Percentiles rank a stretch among this genome's conserved stretches.
Evolutionary conservation across 345 rosid species (phyloP).

Genomic region (Citrus hindsii): DNA sequence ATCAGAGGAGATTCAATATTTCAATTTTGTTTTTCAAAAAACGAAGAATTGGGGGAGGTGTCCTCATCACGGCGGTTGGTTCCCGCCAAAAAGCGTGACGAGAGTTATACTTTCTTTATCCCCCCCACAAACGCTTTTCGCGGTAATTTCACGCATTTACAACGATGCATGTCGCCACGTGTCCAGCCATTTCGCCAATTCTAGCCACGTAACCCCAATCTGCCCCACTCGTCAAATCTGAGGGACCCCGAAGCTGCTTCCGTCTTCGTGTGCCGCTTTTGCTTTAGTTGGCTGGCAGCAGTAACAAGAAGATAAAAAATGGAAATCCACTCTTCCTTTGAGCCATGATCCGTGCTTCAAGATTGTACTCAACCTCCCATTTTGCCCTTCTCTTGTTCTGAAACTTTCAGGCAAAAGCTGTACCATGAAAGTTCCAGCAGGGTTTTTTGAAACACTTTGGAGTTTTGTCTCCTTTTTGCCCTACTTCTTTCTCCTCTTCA

Average conservation of each 20-base stretch:
- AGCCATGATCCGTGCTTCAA: neutral
- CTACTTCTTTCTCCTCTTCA: constrained; percentile 55
- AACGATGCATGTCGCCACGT: constrained; percentile 9
- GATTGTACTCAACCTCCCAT: neutral
- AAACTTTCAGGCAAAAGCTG: neutral
- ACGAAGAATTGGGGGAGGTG: neutral
- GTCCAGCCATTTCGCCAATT: constrained; percentile 1
- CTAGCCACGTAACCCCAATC: constrained; percentile 18
- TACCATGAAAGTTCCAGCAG: constrained; percentile 59
- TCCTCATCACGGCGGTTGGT: neutral
- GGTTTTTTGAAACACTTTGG: constrained; percentile 64
- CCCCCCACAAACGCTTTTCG: neutral
- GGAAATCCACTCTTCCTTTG: neutral
- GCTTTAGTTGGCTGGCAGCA: neutral
- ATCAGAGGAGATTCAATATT: no score
- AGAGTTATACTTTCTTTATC: neutral
- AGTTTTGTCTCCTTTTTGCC: constrained; percentile 68
- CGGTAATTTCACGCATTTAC: neutral
- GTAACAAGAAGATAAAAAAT: neutral
- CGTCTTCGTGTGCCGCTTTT: neutral
- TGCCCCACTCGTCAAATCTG: neutral
- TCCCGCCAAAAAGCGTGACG: constrained; percentile 14
- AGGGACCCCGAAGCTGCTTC: neutral
- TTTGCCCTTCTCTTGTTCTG: neutral
- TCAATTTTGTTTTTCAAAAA: neutral